Evolutionary conservation across 345 rosid genomes (phyloP), one percentile per base, ranked within the genome.

Genomic region (Mangifera indica): DNA sequence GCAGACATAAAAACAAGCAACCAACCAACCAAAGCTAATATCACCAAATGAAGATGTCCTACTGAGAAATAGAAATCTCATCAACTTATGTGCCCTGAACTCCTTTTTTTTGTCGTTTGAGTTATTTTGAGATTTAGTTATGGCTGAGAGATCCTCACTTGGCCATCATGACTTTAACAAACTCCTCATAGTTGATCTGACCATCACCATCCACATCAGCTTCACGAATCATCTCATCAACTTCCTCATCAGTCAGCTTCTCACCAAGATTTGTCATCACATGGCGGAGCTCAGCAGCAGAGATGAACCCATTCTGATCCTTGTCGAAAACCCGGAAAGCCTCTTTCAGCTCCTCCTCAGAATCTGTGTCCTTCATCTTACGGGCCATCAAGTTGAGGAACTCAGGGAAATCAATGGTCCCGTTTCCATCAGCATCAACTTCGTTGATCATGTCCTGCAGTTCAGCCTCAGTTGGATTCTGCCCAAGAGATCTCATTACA

Each of bases 71-170:
- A 34, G 63, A 79, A 74, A 65, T 72, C 79, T 70, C 77, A 77
- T 75, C 79, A 71, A 81, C 81, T 77, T 83, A 81, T 75, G 80
- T 78, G 79, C 78, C 80, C 73, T 70, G 75, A 29, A 29, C 73
- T 79, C 69, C 74, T 67, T 53, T 10, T 72, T 68, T 29, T 60
- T 55, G 1, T 10, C 32, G 54, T 63, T 78, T 46, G 62, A 63
- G 46, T 37, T 44, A 18, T 74, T 74, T 61, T 64, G 22, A 68
- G 42, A 61, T 74, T 67, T 42, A 77, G 81, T 70, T 67, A 53
- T 67, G 71, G 74, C 63, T 60, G 77, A 78, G 48, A 11, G 48
- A 44, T 5, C 1, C 8, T 44, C 12, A 44, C 48, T 44, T 44
- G 48, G 48, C 48, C 48, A 44, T 44, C 48, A 44, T 44, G 12